Conservation (phyloP, 2,329 filamentous ascomycete genomes). For the Calonectria hongkongensis region DNA sequence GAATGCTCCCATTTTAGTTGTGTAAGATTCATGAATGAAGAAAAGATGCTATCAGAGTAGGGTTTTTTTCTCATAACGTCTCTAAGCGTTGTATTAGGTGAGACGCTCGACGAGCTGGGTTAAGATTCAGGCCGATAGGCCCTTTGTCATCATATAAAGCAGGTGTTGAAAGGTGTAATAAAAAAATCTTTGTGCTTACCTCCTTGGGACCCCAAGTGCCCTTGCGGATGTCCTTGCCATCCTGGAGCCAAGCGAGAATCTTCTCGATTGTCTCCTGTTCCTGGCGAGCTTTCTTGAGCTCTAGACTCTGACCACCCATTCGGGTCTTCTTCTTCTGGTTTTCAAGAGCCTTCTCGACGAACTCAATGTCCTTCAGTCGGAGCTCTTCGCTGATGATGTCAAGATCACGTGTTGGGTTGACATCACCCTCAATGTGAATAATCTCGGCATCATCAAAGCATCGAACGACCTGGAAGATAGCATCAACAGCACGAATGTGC, state of each 20-base stretch:
- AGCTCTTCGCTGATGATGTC: slow-evolving; percentile 98
- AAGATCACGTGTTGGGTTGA: slow-evolving; percentile 94
- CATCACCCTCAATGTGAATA: slow-evolving; percentile 99
- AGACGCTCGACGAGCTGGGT: slow-evolving; percentile 99
- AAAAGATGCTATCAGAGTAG: slow-evolving; percentile 76
- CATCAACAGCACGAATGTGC: slow-evolving; percentile 98
- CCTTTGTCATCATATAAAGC: slow-evolving; percentile 96
- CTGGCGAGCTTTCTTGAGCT: slow-evolving; percentile 98
- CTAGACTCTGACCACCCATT: slow-evolving; percentile 93
- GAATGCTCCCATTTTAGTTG: slow-evolving; percentile 28
- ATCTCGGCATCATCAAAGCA: slow-evolving; percentile 99
- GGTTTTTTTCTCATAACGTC: slow-evolving; percentile 88
- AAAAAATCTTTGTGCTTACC: slow-evolving; percentile 75
- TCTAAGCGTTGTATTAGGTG: slow-evolving; percentile 82
- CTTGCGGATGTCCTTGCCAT: slow-evolving; percentile 95
- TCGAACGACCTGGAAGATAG: slow-evolving; percentile 97
- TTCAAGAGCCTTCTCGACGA: slow-evolving; percentile 96
- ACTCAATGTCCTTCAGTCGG: slow-evolving; percentile 98
- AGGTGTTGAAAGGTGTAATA: slow-evolving; percentile 14
- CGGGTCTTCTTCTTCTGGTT: slow-evolving; percentile 94
- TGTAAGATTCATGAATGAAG: slow-evolving; percentile 29
- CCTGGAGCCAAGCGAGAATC: slow-evolving; percentile 87
- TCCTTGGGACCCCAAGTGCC: slow-evolving; percentile 94
- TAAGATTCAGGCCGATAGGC: slow-evolving; percentile 92
- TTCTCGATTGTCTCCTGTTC: slow-evolving; percentile 96